Percentiles rank a stretch among this genome's conserved stretches.
Evolutionary conservation across 2,329 filamentous ascomycete species (phyloP).

Genomic region (Fusarium guadeloupense): DNA sequence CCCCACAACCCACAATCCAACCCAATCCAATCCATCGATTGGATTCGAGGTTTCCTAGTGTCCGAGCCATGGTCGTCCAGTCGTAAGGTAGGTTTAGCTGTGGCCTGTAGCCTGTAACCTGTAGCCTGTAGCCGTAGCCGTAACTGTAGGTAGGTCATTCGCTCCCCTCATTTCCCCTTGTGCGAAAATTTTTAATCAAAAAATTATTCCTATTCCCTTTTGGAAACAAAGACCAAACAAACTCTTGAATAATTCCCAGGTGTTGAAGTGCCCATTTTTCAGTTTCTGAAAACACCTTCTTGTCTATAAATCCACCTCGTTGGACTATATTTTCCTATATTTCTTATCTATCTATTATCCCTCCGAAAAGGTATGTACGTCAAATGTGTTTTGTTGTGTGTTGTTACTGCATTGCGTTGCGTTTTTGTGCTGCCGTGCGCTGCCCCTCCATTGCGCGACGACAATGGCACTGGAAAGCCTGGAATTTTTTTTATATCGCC

Average conservation of each 20-base stretch:
- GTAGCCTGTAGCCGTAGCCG: slow-evolving; percentile 21
- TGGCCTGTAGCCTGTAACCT: slow-evolving; percentile 13
- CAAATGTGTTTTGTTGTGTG: slow-evolving; percentile 24
- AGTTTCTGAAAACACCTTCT: slow-evolving; percentile 4
- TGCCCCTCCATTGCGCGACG: slow-evolving; percentile 37
- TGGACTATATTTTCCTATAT: slow-evolving; percentile 18
- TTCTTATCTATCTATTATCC: slow-evolving; percentile 15
- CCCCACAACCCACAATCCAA: slow-evolving; percentile 30
- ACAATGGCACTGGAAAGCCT: too few relatives aligned
- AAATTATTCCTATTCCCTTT: slow-evolving; percentile 31
- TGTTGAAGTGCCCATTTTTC: slow-evolving; percentile 18
- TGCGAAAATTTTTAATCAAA: slow-evolving; percentile 39
- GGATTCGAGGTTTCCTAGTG: background rate
- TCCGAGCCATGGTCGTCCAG: background rate
- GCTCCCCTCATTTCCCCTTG: slow-evolving; percentile 41
- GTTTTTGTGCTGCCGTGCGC: slow-evolving; percentile 28
- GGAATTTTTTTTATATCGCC: slow-evolving; percentile 4
- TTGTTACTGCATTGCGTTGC: slow-evolving; percentile 28
- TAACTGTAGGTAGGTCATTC: slow-evolving; percentile 26
- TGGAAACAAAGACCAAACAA: slow-evolving; percentile 29
- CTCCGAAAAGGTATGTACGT: slow-evolving; percentile 35
- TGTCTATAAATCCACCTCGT: slow-evolving; percentile 26
- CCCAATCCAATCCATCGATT: slow-evolving; percentile 22
- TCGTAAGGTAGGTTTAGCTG: slow-evolving; percentile 22
- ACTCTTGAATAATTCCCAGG: slow-evolving; percentile 23